Conservation (phyloP, 108 stramenopile genomes). For the Tribonema minus region DNA sequence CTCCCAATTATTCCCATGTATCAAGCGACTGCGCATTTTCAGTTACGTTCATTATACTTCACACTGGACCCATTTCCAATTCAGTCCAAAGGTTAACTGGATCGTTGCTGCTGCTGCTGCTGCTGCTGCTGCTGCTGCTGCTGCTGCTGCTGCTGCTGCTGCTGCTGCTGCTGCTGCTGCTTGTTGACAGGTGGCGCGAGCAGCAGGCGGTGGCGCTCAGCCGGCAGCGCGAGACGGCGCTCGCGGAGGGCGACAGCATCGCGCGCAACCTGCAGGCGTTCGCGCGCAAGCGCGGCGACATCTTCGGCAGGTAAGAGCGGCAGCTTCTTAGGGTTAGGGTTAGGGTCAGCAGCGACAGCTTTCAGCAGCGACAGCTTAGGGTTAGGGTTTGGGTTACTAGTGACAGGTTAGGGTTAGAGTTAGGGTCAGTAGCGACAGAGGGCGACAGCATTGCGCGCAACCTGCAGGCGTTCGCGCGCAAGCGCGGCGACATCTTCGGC, state of each 20-base stretch:
- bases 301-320: conserved; percentile 50
- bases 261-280: conserved; percentile 71
- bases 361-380: not conserved
- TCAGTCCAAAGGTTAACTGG: too few relatives aligned
- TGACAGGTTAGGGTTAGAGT: not conserved
- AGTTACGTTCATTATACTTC: too few relatives aligned
- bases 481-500: too few relatives aligned
- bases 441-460: not conserved
- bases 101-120: too few relatives aligned
- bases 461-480: not conserved
- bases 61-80: too few relatives aligned
- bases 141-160: too few relatives aligned
- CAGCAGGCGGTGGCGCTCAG: conserved; percentile 80
- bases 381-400: not conserved
- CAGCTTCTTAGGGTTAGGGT: not conserved
- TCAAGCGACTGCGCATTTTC: too few relatives aligned
- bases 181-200: conserved; percentile 84
- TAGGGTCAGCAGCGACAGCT: not conserved
- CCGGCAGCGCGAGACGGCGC: conserved; percentile 85
- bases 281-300: conserved; percentile 54
- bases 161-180: too few relatives aligned
- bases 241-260: conserved; percentile 80
- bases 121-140: too few relatives aligned
- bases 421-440: too few relatives aligned
- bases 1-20: too few relatives aligned